Evolutionary conservation across 2,329 filamentous ascomycete genomes (phyloP).

Genomic region (Sclerotinia minor): DNA sequence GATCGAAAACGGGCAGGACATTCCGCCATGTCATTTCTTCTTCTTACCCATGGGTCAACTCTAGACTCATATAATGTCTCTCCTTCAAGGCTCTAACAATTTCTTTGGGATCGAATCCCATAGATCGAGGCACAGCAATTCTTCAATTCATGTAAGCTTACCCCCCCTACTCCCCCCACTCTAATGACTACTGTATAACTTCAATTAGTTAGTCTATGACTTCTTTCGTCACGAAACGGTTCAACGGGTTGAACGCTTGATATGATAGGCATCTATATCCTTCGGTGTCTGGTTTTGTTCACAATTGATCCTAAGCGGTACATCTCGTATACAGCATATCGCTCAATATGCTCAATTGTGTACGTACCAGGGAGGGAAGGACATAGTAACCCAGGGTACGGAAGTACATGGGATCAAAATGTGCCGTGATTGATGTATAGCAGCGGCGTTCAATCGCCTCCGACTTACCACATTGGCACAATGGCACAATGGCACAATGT

Average conservation of each 20-base stretch:
- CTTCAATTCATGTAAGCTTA: slow-evolving; percentile 16
- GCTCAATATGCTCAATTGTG: background rate
- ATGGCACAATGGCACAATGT: no score
- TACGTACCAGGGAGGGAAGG: no score
- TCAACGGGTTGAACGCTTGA: background rate
- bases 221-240: slow-evolving; percentile 5
- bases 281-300: background rate
- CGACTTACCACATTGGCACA: background rate
- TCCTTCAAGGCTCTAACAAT: background rate
- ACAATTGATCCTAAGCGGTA: background rate
- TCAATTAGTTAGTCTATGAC: background rate
- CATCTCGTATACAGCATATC: background rate
- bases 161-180: slow-evolving; percentile 7
- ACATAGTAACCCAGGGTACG: no score
- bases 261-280: background rate
- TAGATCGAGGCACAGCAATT: background rate
- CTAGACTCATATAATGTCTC: background rate
- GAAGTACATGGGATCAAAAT: slow-evolving; percentile 14
- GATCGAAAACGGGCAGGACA: background rate
- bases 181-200: background rate
- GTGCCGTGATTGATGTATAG: slow-evolving; percentile 7
- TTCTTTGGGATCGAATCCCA: background rate
- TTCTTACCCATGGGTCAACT: background rate
- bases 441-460: slow-evolving; percentile 14
- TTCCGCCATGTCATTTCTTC: background rate